Conservation (phyloP, 2,329 filamentous ascomycete genomes). For the Epichloe brachyelytri region DNA sequence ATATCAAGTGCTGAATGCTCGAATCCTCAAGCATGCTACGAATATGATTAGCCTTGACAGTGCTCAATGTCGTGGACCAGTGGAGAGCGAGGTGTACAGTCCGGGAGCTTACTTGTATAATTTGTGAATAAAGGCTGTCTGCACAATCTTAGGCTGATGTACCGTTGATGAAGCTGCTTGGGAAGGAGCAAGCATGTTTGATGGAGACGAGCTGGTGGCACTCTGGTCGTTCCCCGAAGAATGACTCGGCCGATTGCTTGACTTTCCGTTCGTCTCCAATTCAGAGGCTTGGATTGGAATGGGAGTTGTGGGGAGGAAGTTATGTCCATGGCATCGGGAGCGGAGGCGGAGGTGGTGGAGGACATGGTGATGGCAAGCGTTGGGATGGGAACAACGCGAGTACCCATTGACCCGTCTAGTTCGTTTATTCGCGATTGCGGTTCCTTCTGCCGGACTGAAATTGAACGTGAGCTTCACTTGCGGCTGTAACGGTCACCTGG, state of each 20-base stretch:
- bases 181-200: slow-evolving; percentile 37
- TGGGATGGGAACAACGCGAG: slow-evolving; percentile 44
- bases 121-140: slow-evolving; percentile 98
- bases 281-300: slow-evolving; percentile 32
- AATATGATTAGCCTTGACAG: not conserved
- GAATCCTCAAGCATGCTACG: slow-evolving; percentile 89
- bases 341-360: slow-evolving; percentile 41
- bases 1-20: slow-evolving; percentile 87
- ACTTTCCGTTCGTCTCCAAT: slow-evolving; percentile 24
- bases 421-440: not conserved
- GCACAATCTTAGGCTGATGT: slow-evolving; percentile 92
- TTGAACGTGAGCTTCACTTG: not conserved
- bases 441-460: not conserved
- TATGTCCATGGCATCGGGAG: slow-evolving; percentile 51
- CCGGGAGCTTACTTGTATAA: slow-evolving; percentile 69
- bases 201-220: slow-evolving; percentile 14
- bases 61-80: not conserved
- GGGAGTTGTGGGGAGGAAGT: slow-evolving; percentile 36
- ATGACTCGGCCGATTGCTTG: slow-evolving; percentile 23
- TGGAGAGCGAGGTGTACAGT: not conserved
- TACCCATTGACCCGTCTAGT: slow-evolving; percentile 16
- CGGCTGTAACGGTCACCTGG: not conserved
- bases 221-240: slow-evolving; percentile 26
- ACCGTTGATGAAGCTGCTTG: slow-evolving; percentile 52
- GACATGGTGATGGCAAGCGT: slow-evolving; percentile 46